Conservation (phyloP, 2,329 filamentous ascomycete genomes). For the Podosphaera xanthii region DNA sequence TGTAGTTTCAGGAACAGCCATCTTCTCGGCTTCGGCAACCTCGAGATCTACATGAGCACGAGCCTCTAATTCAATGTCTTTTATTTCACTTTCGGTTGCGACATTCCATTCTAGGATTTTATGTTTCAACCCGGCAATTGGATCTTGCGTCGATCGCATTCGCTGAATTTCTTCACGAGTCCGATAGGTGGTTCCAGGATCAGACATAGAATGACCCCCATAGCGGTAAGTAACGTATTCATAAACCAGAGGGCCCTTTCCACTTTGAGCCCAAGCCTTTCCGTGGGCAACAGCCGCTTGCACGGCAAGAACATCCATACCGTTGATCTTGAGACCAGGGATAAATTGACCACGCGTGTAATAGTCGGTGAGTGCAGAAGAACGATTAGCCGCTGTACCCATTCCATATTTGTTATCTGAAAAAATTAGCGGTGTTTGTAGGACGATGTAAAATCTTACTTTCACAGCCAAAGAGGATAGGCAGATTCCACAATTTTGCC, state of each 20-base stretch:
- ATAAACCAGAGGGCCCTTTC: slow-evolving; percentile 83
- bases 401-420: slow-evolving; percentile 99
- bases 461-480: slow-evolving; percentile 90
- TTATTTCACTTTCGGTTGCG: slow-evolving; percentile 81
- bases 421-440: not conserved
- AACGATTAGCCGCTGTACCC: slow-evolving; percentile 87
- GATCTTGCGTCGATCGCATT: slow-evolving; percentile 97
- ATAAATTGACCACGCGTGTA: slow-evolving; percentile 99
- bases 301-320: slow-evolving; percentile 95
- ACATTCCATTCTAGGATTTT: slow-evolving; percentile 94
- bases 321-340: slow-evolving; percentile 96
- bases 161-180: slow-evolving; percentile 98
- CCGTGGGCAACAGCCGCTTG: slow-evolving; percentile 90
- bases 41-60: slow-evolving; percentile 68
- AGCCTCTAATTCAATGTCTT: slow-evolving; percentile 85
- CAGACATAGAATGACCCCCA: slow-evolving; percentile 98
- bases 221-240: slow-evolving; percentile 99
- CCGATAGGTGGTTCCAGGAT: slow-evolving; percentile 96
- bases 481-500: slow-evolving; percentile 97
- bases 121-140: slow-evolving; percentile 92
- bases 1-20: slow-evolving; percentile 57
- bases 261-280: slow-evolving; percentile 62
- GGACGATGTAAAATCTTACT: slow-evolving; percentile 35
- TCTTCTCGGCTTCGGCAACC: slow-evolving; percentile 74
- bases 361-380: slow-evolving; percentile 93